Conservation (phyloP, 345 rosid genomes). For the Populus nigra region DNA sequence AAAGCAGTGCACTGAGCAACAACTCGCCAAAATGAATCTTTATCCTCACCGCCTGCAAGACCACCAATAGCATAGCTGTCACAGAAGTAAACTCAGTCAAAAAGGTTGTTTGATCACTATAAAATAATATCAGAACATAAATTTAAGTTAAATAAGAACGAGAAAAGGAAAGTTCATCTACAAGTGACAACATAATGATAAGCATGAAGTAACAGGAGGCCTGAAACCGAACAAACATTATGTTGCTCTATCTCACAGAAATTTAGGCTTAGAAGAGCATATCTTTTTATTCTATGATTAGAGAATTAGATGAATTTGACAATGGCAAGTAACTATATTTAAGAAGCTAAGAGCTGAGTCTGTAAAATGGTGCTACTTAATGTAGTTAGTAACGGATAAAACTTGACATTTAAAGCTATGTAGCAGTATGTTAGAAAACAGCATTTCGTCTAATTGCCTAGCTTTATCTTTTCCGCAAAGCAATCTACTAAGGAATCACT, state of each 20-base stretch:
- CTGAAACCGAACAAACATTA: neutral
- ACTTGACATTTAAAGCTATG: neutral
- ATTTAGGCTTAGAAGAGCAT: neutral
- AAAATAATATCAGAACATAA: neutral
- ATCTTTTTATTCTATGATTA: neutral
- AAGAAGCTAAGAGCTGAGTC: neutral
- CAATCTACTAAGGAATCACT: neutral
- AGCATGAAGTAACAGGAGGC: neutral
- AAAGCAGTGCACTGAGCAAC: slow-evolving; percentile 82
- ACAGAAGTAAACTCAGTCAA: slow-evolving; percentile 33
- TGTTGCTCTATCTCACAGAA: neutral
- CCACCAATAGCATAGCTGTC: slow-evolving; percentile 91
- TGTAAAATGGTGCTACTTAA: neutral
- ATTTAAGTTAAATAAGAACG: neutral
- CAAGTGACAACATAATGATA: neutral
- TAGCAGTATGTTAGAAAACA: neutral
- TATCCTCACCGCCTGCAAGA: slow-evolving; percentile 86
- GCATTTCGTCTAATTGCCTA: neutral
- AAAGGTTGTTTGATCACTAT: slow-evolving; percentile 14
- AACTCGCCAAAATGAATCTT: slow-evolving; percentile 86
- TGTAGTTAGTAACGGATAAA: neutral
- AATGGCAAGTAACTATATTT: neutral
- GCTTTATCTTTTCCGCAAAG: neutral
- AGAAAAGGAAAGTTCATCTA: neutral
- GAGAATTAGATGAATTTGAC: neutral